Conservation (phyloP, 1,284 basidiomycete species). For the Cryptococcus sp. region DNA sequence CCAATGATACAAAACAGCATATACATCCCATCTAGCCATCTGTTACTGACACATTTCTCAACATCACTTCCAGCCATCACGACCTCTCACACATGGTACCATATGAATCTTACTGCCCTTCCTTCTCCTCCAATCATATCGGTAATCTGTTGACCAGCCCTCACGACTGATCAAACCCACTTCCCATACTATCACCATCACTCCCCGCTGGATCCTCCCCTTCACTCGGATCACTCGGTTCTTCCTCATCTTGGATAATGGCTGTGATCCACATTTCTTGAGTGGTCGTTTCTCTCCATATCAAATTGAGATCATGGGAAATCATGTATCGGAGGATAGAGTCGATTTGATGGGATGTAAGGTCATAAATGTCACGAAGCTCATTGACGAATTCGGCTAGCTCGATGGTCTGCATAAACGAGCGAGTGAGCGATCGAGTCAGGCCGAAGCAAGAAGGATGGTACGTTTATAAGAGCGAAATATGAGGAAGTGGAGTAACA, state of each 20-base stretch:
- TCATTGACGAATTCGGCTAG: conserved; percentile 24
- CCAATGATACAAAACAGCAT: too few relatives aligned
- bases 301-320: conserved; percentile 7
- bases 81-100: too few relatives aligned
- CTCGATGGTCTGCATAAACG: conserved; percentile 13
- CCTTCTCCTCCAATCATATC: too few relatives aligned
- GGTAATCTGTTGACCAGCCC: too few relatives aligned
- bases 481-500: neutral
- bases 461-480: neutral
- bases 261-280: conserved; percentile 19
- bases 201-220: too few relatives aligned
- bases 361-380: conserved; percentile 16
- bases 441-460: neutral
- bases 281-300: conserved; percentile 11
- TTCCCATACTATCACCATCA: too few relatives aligned
- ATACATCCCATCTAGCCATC: too few relatives aligned
- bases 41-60: too few relatives aligned
- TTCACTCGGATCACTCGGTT: too few relatives aligned
- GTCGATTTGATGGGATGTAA: conserved; percentile 16
- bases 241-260: neutral
- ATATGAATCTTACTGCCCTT: too few relatives aligned
- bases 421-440: neutral
- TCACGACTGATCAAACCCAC: too few relatives aligned
- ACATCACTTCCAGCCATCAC: too few relatives aligned
- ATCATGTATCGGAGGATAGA: conserved; percentile 16